Base-by-base conservation (phyloP, 306 rosid genomes). In the Begonia loranthoides region DNA sequence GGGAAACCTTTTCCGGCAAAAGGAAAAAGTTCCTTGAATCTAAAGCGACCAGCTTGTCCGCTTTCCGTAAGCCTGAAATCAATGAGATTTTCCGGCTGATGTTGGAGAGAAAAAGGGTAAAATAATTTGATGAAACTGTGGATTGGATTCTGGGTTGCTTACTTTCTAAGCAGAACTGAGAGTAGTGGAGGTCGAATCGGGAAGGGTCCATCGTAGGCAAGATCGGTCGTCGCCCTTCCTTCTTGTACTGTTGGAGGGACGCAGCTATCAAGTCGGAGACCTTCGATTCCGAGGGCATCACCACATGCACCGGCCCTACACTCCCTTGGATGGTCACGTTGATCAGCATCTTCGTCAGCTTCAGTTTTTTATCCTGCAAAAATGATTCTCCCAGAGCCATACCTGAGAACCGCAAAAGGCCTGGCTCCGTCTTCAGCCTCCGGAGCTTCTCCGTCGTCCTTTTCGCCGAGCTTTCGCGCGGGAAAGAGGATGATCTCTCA, bases 91-190 rank as follows among this genome's bases (percentile, higher is more conserved):
- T 11, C 34, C 6, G 10, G 15, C 38, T 15, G 9, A 22, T 9
- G 10, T 39, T 17, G 1, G 5, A 7, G 16, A 9, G n/a, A 38
- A 10, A 22, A 41, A 4, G 10, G 14, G 15, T 15, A 10, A 13
- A 39, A 21, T 12, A 28, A 7, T 1, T 15, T 41, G 22, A 3
- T 7, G n/a, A 3, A 13, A 51, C 17, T 22, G 5, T 4, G 36
- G 36, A 28, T 28, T 7, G 36, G 36, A 28, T 28, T 28, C 36
- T 28, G 36, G 36, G 36, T 28, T 28, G 21, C 83, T 68, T 62
- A 90, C 99, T 78, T 80, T 90, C 94, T 72, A 90, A 62, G 74
- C 95, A 81, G 74, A 90, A 90, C 68, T 90, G 99, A 1, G 96
- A 86, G 51, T 80, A 90, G 55, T 90, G 94, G 68, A 90, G 99